Conservation (phyloP, 805 yeast species). For the Pichia gijzeniarum region DNA sequence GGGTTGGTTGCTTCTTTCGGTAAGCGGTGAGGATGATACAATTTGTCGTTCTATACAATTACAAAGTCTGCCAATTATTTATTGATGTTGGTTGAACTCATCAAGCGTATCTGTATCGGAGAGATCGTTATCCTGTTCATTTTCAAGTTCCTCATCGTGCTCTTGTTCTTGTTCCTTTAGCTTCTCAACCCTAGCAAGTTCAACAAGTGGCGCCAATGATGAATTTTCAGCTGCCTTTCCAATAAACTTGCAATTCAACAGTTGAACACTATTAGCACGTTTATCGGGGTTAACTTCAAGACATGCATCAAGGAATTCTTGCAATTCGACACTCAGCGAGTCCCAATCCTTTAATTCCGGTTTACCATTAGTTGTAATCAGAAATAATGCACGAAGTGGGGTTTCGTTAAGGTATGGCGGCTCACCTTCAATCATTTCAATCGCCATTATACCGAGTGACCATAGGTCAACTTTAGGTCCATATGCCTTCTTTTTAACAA, state of each 20-base stretch:
- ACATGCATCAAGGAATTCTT: constrained; percentile 67
- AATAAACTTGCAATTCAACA: constrained; percentile 63
- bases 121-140: not conserved
- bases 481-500: constrained; percentile 70
- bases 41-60: not conserved
- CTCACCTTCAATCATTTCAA: constrained; percentile 82
- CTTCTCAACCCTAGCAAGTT: constrained; percentile 65
- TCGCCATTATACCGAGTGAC: constrained; percentile 81
- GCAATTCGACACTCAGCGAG: constrained; percentile 57
- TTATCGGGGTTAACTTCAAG: constrained; percentile 77
- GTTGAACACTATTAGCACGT: constrained; percentile 71
- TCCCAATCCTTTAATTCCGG: constrained; percentile 73
- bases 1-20: not conserved
- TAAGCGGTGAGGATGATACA: no score
- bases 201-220: constrained; percentile 67
- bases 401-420: constrained; percentile 80
- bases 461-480: constrained; percentile 80
- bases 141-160: constrained; percentile 11
- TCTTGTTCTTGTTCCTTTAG: constrained; percentile 23
- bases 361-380: constrained; percentile 77
- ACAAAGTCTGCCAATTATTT: no score
- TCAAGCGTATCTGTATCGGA: constrained; percentile 4
- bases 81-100: constrained; percentile 2
- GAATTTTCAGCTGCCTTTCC: constrained; percentile 53
- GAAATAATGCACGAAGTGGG: constrained; percentile 67